Evolutionary conservation across 73 alveolate species (phyloP).

Genomic region (Tetrahymena malaccensis): DNA sequence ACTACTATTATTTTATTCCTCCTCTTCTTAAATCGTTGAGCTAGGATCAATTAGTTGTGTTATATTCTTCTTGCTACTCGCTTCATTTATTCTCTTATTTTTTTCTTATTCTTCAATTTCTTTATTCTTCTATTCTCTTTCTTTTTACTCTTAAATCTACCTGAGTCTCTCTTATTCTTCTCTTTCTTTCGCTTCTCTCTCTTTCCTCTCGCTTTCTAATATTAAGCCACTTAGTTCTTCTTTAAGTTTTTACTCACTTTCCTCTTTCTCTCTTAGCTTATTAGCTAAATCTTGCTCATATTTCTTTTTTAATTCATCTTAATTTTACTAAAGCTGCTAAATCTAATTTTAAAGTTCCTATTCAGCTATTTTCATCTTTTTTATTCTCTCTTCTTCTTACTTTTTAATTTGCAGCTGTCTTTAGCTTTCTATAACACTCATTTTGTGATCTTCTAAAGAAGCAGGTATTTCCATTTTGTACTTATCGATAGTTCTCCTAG

Average conservation of each 20-base stretch:
- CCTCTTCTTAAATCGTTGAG: background rate
- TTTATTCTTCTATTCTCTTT: background rate
- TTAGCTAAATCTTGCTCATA: background rate
- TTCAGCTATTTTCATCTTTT: background rate
- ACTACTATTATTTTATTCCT: background rate
- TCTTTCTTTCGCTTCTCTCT: background rate
- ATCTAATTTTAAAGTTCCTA: background rate
- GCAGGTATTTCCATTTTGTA: background rate
- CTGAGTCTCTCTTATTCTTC: background rate
- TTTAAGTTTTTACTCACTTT: background rate
- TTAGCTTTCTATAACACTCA: background rate
- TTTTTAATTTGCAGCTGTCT: background rate
- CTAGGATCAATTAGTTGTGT: background rate
- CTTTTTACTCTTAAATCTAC: background rate
- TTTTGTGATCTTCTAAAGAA: background rate
- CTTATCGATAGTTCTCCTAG: background rate
- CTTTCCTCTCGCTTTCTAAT: background rate
- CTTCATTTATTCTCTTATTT: background rate
- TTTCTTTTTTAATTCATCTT: background rate
- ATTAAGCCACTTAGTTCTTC: background rate
- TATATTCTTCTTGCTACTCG: background rate
- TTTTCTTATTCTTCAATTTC: background rate
- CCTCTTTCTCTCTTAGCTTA: background rate
- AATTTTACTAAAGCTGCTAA: background rate
- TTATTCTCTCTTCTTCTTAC: background rate